phyloP scores from a whole-genome alignment of 2,329 filamentous ascomycete genomes.

The Aspergillus fructus region DNA sequence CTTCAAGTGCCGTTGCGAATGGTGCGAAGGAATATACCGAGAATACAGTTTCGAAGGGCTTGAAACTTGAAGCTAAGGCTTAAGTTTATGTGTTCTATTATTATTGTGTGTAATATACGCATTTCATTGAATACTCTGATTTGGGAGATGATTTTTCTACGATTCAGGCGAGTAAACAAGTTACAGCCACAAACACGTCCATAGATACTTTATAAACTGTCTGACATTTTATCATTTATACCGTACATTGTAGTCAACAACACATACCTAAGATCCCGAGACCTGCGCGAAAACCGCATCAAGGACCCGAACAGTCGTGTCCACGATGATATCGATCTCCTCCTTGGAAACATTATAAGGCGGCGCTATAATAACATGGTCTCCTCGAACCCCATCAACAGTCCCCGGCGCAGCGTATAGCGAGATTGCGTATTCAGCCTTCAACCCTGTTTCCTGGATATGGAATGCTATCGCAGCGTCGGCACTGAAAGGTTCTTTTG shows the following conservation, averaged over 20 bases:
- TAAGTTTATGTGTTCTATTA: conserved; percentile 6
- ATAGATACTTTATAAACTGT: too few species aligned
- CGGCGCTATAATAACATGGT: conserved; percentile 69
- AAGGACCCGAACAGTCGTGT: conserved; percentile 53
- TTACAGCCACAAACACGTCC: too few species aligned
- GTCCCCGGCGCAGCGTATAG: conserved; percentile 66
- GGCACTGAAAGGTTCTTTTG: conserved; percentile 55
- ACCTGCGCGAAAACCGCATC: conserved; percentile 46
- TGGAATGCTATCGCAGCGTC: conserved; percentile 46
- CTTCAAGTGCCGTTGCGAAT: conserved; percentile 23
- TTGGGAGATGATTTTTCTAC: background rate
- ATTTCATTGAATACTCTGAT: background rate
- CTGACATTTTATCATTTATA: too few species aligned
- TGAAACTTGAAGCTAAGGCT: conserved; percentile 25
- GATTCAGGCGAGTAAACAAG: too few species aligned
- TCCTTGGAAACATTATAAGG: conserved; percentile 62
- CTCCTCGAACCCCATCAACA: conserved; percentile 59
- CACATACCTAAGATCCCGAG: background rate
- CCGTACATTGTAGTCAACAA: background rate
- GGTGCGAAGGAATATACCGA: conserved; percentile 19
- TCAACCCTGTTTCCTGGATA: conserved; percentile 52
- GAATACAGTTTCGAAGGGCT: conserved; percentile 17
- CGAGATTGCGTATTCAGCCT: conserved; percentile 50
- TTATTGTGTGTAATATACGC: conserved; percentile 1
- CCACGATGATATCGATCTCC: conserved; percentile 58